Base-by-base conservation (phyloP, 306 rosid species). In the Casuarina cunninghamiana region DNA sequence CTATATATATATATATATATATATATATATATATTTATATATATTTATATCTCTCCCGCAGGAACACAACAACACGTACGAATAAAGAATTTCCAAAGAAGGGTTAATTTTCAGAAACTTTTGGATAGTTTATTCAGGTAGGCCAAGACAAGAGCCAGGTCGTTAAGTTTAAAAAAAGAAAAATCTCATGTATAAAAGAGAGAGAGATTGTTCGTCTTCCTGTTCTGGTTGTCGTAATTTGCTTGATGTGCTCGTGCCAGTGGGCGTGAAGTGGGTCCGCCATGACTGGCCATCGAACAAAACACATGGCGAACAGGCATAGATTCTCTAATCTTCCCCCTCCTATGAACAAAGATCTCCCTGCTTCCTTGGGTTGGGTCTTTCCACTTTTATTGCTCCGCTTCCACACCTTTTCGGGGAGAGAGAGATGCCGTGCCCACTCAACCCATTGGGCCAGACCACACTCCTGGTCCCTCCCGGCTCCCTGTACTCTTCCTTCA, bases 341-440 rank as follows among this genome's bases (percentile, higher is more conserved):
- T 9, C 32, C 32, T 57, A 62, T 16, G 17, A 32, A 16, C 26
- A 49, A 74, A 53, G 50, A 77, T 68, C 70, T 54, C 37, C 60
- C 48, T 50, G 8, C 41, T 21, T 43, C 58, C 13, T 11, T 57
- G 65, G 10, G 51, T 48, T 48, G 13, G 37, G 0, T 16, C 54
- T 54, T 44, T 63, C 5, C 68, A 46, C 67, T 46, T 49, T 53
- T 50, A 58, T 13, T 66, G 6, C 38, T 48, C 62, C 75, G 71
- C 39, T 54, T 71, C 17, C 38, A 79, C 74, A 84, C 73, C 71
- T 81, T 79, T 84, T 82, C 81, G 12, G 62, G 41, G 49, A 43
- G 74, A 78, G 83, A 51, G 57, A 78, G 90, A 87, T 87, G 93
- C 93, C 82, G 84, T 75, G 89, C 79, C 93, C 89, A 89, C 89